Evolutionary conservation across 2,329 filamentous ascomycete genomes (phyloP), one percentile per base, ranked within the genome.

Genomic region (Phoma sp.): DNA sequence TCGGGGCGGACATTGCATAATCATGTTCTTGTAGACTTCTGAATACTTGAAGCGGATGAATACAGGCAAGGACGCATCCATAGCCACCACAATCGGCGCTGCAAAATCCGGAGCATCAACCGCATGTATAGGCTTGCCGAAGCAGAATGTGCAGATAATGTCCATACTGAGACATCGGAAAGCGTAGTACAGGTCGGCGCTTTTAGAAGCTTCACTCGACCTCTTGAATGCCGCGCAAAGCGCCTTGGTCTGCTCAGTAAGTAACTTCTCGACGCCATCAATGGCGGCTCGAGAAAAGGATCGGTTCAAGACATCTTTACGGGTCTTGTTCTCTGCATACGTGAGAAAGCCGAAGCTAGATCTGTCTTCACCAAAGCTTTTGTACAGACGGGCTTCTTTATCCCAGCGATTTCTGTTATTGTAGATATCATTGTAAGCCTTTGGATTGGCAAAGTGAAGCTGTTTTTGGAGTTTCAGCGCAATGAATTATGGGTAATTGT

Each of bases 401-500:
- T 78, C 71, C 76, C 77, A 79, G 13, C 70, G 67, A 40, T 75
- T 74, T 36, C 66, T 69, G 44, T 67, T 67, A 58, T 73, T 76
- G 62, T 79, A 79, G 33, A 80, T 79, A 33, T 76, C 75, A 55
- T 76, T 65, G 58, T 79, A 80, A 23, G 73, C 76, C 7, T 70
- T 44, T 1, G 78, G 77, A 14, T 73, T 67, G 8, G 70, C 71
- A 63, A 79, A 79, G 55, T 79, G 76, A 29, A 79, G 72, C 74
- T 78, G 50, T 23, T 44, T 72, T 13, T n/a, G 9, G 42, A 24
- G 29, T 11, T 36, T 60, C 30, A 56, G 57, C 38, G 50, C 33
- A 42, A 33, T 8, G 32, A n/a, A 18, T 2, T 18, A 18, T 11
- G 3, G 32, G 32, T 11, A 3, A 13, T 33, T 27, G 37, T 7